These are phyloP conservation scores for Diplocarpon mali DNA, from an alignment of 2,329 filamentous ascomycete genomes.

Conservation along the genomic window DNA sequence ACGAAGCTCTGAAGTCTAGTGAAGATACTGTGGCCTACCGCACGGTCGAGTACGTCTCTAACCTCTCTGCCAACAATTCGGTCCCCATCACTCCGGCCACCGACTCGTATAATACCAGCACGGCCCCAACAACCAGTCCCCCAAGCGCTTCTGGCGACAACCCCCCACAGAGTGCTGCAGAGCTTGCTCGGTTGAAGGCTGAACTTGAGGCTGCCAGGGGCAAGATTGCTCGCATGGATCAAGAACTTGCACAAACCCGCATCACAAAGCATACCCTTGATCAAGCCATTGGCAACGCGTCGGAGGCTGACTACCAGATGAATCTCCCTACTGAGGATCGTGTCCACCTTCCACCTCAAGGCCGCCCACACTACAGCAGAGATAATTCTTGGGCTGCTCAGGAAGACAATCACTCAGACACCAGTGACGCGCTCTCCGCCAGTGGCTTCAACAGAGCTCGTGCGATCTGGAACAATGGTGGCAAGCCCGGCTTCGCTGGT, in stretches of 20 bases:
- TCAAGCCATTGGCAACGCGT: constrained; percentile 38
- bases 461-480: constrained; percentile 41
- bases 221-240: constrained; percentile 59
- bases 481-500: constrained; percentile 3
- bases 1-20: constrained; percentile 36
- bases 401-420: constrained; percentile 47
- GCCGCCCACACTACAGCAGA: constrained; percentile 29
- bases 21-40: constrained; percentile 19
- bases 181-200: constrained; percentile 56
- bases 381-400: constrained; percentile 40
- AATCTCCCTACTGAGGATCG: constrained; percentile 18
- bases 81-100: constrained; percentile 52
- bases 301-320: constrained; percentile 32
- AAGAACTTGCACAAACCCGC: constrained; percentile 57
- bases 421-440: constrained; percentile 41
- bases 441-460: constrained; percentile 42
- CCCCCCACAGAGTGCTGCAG: constrained; percentile 33
- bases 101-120: constrained; percentile 36
- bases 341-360: constrained; percentile 21
- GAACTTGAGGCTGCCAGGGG: constrained; percentile 61
- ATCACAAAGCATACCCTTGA: constrained; percentile 48
- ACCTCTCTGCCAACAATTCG: constrained; percentile 42
- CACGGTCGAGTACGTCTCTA: constrained; percentile 35
- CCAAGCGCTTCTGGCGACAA: constrained; percentile 39
- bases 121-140: constrained; percentile 39